A percentile compares a stretch with the other conserved stretches of the same genome.
These are phyloP conservation scores for Psilocybe mexicana DNA, from an alignment of 1,284 basidiomycete species.

Conservation along the genomic window DNA sequence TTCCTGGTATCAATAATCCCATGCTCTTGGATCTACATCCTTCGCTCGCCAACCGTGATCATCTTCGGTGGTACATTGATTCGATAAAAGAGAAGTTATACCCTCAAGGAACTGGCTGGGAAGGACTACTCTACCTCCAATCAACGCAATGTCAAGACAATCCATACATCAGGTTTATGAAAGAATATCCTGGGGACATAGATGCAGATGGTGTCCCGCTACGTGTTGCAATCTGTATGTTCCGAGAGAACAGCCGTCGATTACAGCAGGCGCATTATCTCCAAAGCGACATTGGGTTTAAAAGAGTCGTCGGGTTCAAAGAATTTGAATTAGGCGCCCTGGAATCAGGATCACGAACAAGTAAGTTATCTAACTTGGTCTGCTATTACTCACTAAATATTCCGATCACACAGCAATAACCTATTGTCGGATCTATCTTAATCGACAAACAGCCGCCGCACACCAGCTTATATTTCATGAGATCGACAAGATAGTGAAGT, in stretches of 20 bases:
- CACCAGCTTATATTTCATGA: constrained; percentile 25
- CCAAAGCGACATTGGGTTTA: constrained; percentile 30
- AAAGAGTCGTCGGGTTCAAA: constrained; percentile 26
- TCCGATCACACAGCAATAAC: constrained; percentile 14
- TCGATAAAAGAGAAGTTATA: constrained; percentile 8
- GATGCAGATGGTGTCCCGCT: constrained; percentile 4
- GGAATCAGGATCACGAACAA: not conserved
- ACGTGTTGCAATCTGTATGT: constrained; percentile 31
- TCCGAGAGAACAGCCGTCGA: constrained; percentile 16
- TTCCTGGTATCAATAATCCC: constrained; percentile 1
- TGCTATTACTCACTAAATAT: not conserved
- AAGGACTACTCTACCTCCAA: constrained; percentile 11
- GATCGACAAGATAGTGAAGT: constrained; percentile 24
- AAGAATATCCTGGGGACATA: not conserved
- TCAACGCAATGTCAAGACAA: too few relatives aligned
- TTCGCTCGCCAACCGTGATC: constrained; percentile 10
- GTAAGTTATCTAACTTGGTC: constrained; percentile 1
- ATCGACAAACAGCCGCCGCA: constrained; percentile 22
- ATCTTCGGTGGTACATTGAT: constrained; percentile 7
- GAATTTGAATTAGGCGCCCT: constrained; percentile 28
- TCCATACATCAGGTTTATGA: too few relatives aligned
- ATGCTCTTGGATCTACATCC: constrained; percentile 8
- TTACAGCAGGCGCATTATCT: constrained; percentile 25
- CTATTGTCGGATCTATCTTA: constrained; percentile 26
- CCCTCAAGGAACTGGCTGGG: constrained; percentile 28